phyloP scores from a whole-genome alignment of 2,329 filamentous ascomycete species.

The Zarea fungicola region DNA sequence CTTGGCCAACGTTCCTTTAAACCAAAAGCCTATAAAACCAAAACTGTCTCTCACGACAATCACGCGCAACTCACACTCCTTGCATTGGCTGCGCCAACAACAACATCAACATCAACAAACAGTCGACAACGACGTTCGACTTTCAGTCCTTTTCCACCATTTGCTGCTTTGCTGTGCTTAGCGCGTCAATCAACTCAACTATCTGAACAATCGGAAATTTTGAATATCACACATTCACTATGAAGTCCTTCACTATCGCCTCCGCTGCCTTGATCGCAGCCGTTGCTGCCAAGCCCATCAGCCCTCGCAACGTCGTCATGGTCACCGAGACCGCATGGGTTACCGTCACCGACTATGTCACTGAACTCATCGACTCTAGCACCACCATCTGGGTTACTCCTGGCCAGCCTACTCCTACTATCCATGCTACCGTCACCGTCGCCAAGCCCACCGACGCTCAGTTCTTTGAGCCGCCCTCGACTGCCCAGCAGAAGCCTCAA shows the following conservation, averaged over 20 bases:
- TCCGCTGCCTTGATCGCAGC: constrained; percentile 17
- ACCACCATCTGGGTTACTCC: constrained; percentile 42
- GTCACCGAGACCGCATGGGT: constrained; percentile 48
- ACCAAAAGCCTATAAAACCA: not conserved
- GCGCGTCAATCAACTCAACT: not conserved
- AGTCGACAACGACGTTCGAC: constrained; percentile 27
- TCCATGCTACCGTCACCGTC: constrained; percentile 21
- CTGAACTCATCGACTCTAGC: constrained; percentile 43
- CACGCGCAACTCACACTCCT: constrained; percentile 3
- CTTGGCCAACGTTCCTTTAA: not conserved
- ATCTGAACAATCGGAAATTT: not conserved
- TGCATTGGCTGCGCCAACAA: constrained; percentile 12
- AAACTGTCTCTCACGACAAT: not conserved
- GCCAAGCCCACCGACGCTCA: constrained; percentile 23
- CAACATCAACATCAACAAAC: constrained; percentile 23
- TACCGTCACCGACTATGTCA: constrained; percentile 42
- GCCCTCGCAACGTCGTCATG: constrained; percentile 31
- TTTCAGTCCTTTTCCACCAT: constrained; percentile 18
- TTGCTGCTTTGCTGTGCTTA: constrained; percentile 8
- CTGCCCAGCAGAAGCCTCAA: constrained; percentile 1
- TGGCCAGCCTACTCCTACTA: constrained; percentile 22
- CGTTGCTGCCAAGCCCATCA: constrained; percentile 47
- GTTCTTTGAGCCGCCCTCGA: constrained; percentile 24
- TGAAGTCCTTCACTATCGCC: constrained; percentile 35
- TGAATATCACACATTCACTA: constrained; percentile 21